Evolutionary conservation across 495 filamentous ascomycete species (phyloP).

Genomic region (Friedmanniomyces endolithicus): DNA sequence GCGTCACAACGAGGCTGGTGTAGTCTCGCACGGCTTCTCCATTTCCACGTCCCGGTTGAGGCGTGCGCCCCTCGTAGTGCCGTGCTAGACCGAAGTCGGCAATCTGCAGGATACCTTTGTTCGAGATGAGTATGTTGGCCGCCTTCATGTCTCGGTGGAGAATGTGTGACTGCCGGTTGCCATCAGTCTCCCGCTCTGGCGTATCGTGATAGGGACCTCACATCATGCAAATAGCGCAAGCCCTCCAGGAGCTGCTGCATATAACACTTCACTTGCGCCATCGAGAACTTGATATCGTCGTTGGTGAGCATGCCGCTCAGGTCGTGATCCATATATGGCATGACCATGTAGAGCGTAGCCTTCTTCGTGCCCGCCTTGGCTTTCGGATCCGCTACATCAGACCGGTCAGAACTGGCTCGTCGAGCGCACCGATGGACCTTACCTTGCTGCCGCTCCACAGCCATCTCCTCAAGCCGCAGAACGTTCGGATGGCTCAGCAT

Average conservation of each 20-base stretch:
- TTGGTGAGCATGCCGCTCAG: conserved; percentile 93
- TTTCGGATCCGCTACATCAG: conserved; percentile 8
- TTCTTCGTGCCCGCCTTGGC: conserved; percentile 51
- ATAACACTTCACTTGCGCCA: conserved; percentile 95
- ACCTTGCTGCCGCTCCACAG: conserved; percentile 66
- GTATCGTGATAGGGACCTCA: conserved; percentile 23
- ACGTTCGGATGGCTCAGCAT: conserved; percentile 83
- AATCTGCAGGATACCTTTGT: conserved; percentile 85
- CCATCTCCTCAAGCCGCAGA: conserved; percentile 85
- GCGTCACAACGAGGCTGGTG: conserved; percentile 84
- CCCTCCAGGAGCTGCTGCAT: conserved; percentile 88
- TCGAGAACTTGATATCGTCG: conserved; percentile 69
- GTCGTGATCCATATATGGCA: conserved; percentile 97
- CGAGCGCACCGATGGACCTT: conserved; percentile 1
- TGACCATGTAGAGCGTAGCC: conserved; percentile 95
- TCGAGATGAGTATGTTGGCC: conserved; percentile 93
- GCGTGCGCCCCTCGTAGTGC: conserved; percentile 79
- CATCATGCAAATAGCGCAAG: conserved; percentile 74
- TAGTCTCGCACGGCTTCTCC: conserved; percentile 84
- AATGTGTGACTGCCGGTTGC: conserved; percentile 49
- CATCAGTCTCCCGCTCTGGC: conserved; percentile 1
- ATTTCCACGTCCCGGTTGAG: conserved; percentile 64
- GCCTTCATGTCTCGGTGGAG: conserved; percentile 98
- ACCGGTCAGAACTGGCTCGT: background rate
- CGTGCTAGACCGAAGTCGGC: conserved; percentile 93